These are phyloP conservation scores for Axilococcus clingmanii DNA, from an alignment of 139 green algal species.

Conservation along the genomic window DNA sequence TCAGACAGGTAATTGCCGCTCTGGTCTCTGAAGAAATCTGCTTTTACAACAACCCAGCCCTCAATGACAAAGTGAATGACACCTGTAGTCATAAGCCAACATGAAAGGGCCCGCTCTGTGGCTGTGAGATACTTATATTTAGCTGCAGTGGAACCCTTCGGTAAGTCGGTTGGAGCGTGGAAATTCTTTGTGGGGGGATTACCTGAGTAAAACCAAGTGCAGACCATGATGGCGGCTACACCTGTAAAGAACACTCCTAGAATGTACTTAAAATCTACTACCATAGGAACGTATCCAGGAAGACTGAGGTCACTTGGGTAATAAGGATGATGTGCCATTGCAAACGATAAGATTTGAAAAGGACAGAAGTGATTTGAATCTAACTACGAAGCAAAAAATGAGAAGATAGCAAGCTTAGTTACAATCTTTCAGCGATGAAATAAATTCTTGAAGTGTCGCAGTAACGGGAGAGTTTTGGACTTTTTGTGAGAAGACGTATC, in stretches of 20 bases:
- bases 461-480: too few relatives aligned
- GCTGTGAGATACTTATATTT: conserved; percentile 27
- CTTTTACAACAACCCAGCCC: conserved; percentile 50
- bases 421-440: too few relatives aligned
- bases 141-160: conserved; percentile 18
- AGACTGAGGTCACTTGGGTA: conserved; percentile 45
- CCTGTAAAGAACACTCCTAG: conserved; percentile 56
- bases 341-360: too few relatives aligned
- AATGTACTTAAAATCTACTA: conserved; percentile 47
- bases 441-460: too few relatives aligned
- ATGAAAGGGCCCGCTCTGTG: conserved; percentile 36
- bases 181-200: background rate
- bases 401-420: too few relatives aligned
- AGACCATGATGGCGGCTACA: conserved; percentile 25
- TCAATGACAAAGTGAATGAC: conserved; percentile 80
- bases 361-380: too few relatives aligned
- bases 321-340: conserved; percentile 84
- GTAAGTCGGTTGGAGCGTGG: background rate
- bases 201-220: conserved; percentile 41
- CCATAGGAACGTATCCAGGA: conserved; percentile 42
- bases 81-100: conserved; percentile 59
- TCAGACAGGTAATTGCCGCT: conserved; percentile 60
- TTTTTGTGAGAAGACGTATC: too few relatives aligned
- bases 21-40: conserved; percentile 59
- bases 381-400: too few relatives aligned